These are phyloP conservation scores for Collariella sp. DNA, from an alignment of 495 filamentous ascomycete genomes.

Conservation along the genomic window DNA sequence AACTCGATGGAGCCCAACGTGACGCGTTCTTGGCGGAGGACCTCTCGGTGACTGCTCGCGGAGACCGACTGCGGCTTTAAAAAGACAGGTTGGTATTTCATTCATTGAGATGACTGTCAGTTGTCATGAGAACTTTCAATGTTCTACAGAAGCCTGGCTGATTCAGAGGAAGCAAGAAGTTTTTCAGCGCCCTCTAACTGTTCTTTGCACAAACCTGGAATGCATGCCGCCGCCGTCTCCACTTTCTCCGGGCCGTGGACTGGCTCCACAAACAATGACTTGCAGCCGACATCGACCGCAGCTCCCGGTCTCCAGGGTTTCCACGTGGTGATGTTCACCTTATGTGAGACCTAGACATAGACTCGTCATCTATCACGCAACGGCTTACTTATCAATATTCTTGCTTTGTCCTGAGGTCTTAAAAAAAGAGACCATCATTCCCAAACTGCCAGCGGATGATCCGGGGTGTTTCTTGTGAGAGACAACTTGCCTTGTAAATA, in stretches of 20 bases:
- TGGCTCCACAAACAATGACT: conserved; percentile 6
- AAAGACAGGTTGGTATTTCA: too few species aligned
- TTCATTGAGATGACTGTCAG: too few species aligned
- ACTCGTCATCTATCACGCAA: background rate
- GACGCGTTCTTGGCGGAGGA: background rate
- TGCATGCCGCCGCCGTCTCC: too few species aligned
- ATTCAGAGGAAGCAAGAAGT: too few species aligned
- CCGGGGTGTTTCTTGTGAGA: background rate
- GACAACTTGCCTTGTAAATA: too few species aligned
- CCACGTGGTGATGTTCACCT: background rate
- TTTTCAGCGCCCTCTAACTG: too few species aligned
- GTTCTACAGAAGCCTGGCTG: too few species aligned
- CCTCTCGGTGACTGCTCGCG: too few species aligned
- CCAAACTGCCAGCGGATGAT: too few species aligned
- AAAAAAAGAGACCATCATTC: background rate
- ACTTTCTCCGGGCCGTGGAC: background rate
- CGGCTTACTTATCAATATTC: background rate
- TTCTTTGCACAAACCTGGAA: too few species aligned
- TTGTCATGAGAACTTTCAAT: too few species aligned
- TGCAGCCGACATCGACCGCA: conserved; percentile 2
- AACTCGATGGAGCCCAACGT: background rate
- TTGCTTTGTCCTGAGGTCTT: background rate
- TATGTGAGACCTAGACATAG: background rate
- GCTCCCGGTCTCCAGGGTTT: background rate
- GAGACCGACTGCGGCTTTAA: too few species aligned